phyloP scores from a whole-genome alignment of 2,329 filamentous ascomycete genomes.

The Microcyclospora pomicola region DNA sequence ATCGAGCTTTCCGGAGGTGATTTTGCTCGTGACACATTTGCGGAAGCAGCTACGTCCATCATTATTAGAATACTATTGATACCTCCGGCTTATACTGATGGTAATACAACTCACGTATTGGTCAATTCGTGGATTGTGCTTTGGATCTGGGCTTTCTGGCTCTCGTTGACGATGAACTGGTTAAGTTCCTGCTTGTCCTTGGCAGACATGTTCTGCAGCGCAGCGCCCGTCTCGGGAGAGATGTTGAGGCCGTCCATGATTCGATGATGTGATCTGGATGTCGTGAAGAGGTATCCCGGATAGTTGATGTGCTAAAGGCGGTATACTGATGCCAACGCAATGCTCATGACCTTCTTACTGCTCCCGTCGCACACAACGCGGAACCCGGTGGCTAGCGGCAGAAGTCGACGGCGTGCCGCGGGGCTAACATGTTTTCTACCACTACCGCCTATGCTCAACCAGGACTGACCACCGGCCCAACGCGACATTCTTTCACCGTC shows the following conservation, averaged over 20 bases:
- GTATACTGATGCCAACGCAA: too few relatives aligned
- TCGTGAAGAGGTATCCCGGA: not conserved
- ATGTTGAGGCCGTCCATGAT: slow-evolving; percentile 17
- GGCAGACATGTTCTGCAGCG: slow-evolving; percentile 15
- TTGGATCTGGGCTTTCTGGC: slow-evolving; percentile 65
- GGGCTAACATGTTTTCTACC: too few relatives aligned
- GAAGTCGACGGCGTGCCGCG: too few relatives aligned
- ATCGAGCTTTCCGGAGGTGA: slow-evolving; percentile 61
- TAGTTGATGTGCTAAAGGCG: not conserved
- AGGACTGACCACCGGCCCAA: too few relatives aligned
- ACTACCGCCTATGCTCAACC: too few relatives aligned
- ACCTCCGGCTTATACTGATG: slow-evolving; percentile 43
- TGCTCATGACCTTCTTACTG: too few relatives aligned
- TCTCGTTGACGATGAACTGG: slow-evolving; percentile 71
- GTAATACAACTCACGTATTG: slow-evolving; percentile 23
- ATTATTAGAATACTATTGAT: too few relatives aligned
- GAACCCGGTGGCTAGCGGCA: too few relatives aligned
- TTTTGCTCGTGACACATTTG: slow-evolving; percentile 70
- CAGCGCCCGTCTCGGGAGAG: slow-evolving; percentile 12
- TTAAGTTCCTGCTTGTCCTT: slow-evolving; percentile 62
- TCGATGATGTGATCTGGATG: too few relatives aligned
- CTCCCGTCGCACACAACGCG: too few relatives aligned
- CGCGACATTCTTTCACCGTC: too few relatives aligned
- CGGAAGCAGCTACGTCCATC: slow-evolving; percentile 67
- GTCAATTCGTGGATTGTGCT: slow-evolving; percentile 21